phyloP scores from a whole-genome alignment of 257 asterid genomes.

The Galeopsis tetrahit region DNA sequence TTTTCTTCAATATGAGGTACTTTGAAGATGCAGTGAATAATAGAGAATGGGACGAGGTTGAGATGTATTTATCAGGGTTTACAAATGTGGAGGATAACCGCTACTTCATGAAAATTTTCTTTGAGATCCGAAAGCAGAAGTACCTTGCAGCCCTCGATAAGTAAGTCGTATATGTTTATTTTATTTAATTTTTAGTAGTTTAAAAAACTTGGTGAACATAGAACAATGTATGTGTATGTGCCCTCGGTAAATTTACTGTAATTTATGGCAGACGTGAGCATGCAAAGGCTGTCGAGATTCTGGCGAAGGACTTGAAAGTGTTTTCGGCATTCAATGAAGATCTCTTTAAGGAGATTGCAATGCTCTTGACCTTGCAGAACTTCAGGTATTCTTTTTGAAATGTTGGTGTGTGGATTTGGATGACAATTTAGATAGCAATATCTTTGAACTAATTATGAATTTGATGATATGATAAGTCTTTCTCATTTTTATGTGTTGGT shows the following conservation, averaged over 20 bases:
- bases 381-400: conserved; percentile 42
- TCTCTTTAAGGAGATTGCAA: conserved; percentile 51
- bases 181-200: not conserved
- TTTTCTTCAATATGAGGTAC: conserved; percentile 63
- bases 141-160: conserved; percentile 68
- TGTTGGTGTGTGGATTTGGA: conserved; percentile 21
- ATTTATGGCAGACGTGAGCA: conserved; percentile 48
- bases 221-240: not conserved
- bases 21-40: conserved; percentile 56
- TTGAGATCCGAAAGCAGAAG: conserved; percentile 64
- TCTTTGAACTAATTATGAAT: conserved; percentile 6
- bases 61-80: conserved; percentile 61
- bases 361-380: conserved; percentile 54
- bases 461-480: not conserved
- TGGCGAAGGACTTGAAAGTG: conserved; percentile 54
- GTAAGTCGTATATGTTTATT: conserved; percentile 30
- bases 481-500: conserved; percentile 2
- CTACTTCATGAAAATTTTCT: conserved; percentile 61
- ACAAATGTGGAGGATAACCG: conserved; percentile 63
- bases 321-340: conserved; percentile 51
- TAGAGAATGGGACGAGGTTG: conserved; percentile 69
- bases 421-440: conserved; percentile 19
- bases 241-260: conserved; percentile 24
- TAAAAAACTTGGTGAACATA: conserved; percentile 13
- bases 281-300: conserved; percentile 63